Percentiles rank a stretch among this genome's conserved stretches.
Conservation (phyloP, 768 basidiomycete genomes). For the Lactarius deliciosus region DNA sequence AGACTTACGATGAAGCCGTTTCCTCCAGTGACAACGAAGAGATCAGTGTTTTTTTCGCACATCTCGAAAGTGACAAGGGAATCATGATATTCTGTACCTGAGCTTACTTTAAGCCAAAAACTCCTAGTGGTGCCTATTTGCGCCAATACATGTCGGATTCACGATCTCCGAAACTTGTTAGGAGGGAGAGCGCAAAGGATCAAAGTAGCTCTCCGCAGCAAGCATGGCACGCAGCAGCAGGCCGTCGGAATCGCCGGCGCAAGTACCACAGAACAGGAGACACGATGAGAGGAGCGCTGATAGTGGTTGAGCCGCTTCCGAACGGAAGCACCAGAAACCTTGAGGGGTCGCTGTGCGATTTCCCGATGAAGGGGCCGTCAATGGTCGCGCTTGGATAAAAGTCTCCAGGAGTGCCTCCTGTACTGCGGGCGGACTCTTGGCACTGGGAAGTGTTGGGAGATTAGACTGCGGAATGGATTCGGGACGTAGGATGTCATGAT, state of each 20-base stretch:
- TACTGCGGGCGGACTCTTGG: neutral
- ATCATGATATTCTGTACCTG: neutral
- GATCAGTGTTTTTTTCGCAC: conserved; percentile 18
- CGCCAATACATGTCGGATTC: neutral
- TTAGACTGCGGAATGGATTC: neutral
- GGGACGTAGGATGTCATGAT: neutral
- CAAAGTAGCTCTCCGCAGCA: neutral
- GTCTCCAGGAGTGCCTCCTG: neutral
- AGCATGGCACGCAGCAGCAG: neutral
- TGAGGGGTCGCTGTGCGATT: neutral
- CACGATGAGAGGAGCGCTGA: neutral
- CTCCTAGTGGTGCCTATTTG: neutral
- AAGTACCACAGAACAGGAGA: neutral
- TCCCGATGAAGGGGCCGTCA: neutral
- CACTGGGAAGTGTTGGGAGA: neutral
- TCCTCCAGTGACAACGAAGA: conserved; percentile 49
- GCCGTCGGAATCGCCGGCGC: neutral
- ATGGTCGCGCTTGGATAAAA: neutral
- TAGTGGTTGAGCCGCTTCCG: neutral
- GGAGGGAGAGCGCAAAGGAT: neutral
- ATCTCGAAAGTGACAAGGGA: neutral
- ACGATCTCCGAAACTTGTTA: neutral
- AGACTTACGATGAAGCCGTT: conserved; percentile 53
- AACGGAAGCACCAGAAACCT: neutral
- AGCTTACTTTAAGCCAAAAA: neutral